Conservation (phyloP, 805 yeast species). For the Saccharomycopsis babjevae region DNA sequence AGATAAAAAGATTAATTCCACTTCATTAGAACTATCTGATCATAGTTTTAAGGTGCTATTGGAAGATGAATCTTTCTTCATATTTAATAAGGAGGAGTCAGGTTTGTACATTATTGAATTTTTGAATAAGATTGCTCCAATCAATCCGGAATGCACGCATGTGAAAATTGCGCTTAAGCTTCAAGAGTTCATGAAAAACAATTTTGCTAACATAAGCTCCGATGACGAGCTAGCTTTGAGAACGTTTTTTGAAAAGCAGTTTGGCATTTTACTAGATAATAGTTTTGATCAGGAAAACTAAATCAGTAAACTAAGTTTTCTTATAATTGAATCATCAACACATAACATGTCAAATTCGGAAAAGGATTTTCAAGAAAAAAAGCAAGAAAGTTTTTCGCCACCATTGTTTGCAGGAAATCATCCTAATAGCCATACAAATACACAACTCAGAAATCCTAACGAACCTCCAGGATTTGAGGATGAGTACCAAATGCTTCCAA, state of each 20-base stretch:
- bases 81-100: background rate
- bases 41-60: background rate
- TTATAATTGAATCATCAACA: background rate
- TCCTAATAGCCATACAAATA: background rate
- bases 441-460: slow-evolving; percentile 26
- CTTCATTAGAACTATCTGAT: background rate
- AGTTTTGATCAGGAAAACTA: background rate
- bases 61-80: slow-evolving; percentile 2
- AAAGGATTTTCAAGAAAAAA: too few species aligned
- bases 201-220: background rate
- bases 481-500: slow-evolving; percentile 24
- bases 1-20: slow-evolving; percentile 6
- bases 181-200: slow-evolving; percentile 1
- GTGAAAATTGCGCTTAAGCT: background rate
- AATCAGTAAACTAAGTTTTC: too few species aligned
- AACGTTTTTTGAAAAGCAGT: background rate
- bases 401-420: background rate
- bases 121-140: background rate
- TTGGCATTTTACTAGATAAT: background rate
- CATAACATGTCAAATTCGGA: background rate
- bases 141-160: background rate
- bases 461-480: slow-evolving; percentile 29
- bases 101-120: background rate
- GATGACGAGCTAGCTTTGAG: slow-evolving; percentile 1
- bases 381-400: background rate